phyloP scores from a whole-genome alignment of 805 yeast species.

The Lipomyces yamadae region DNA sequence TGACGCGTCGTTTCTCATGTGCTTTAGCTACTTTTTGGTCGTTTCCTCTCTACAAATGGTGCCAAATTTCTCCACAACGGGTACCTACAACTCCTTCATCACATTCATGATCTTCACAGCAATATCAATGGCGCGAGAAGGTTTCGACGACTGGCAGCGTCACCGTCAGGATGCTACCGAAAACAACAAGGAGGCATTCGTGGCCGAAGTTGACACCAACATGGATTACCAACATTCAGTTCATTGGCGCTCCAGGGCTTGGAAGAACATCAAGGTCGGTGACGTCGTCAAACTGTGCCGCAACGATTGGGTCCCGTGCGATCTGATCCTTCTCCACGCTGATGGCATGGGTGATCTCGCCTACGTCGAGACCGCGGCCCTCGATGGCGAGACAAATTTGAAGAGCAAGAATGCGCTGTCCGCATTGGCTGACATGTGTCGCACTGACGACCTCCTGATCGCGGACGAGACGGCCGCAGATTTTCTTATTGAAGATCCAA shows the following conservation, averaged over 20 bases:
- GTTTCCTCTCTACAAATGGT: slow-evolving; percentile 94
- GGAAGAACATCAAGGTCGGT: slow-evolving; percentile 90
- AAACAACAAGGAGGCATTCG: slow-evolving; percentile 60
- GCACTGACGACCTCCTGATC: slow-evolving; percentile 57
- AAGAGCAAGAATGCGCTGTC: slow-evolving; percentile 73
- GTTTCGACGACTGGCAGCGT: slow-evolving; percentile 88
- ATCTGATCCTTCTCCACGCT: slow-evolving; percentile 71
- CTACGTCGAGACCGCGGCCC: slow-evolving; percentile 92
- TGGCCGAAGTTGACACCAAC: slow-evolving; percentile 40
- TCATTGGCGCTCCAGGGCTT: slow-evolving; percentile 50
- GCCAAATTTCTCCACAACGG: slow-evolving; percentile 97
- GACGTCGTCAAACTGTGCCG: slow-evolving; percentile 72
- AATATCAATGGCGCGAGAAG: slow-evolving; percentile 90
- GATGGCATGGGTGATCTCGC: slow-evolving; percentile 63
- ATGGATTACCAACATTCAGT: slow-evolving; percentile 18
- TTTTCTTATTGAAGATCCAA: slow-evolving; percentile 86
- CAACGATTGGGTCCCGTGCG: slow-evolving; percentile 96
- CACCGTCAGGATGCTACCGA: slow-evolving; percentile 85
- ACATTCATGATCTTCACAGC: slow-evolving; percentile 86
- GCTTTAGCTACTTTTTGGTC: slow-evolving; percentile 66
- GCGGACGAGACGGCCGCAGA: slow-evolving; percentile 52
- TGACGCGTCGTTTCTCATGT: not conserved
- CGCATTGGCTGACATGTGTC: slow-evolving; percentile 59
- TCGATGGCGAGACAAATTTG: slow-evolving; percentile 95
- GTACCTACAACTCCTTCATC: slow-evolving; percentile 89